Evolutionary conservation across 1,139 yeast genomes (phyloP).

Genomic region (Trichomonascaceae sp.): DNA sequence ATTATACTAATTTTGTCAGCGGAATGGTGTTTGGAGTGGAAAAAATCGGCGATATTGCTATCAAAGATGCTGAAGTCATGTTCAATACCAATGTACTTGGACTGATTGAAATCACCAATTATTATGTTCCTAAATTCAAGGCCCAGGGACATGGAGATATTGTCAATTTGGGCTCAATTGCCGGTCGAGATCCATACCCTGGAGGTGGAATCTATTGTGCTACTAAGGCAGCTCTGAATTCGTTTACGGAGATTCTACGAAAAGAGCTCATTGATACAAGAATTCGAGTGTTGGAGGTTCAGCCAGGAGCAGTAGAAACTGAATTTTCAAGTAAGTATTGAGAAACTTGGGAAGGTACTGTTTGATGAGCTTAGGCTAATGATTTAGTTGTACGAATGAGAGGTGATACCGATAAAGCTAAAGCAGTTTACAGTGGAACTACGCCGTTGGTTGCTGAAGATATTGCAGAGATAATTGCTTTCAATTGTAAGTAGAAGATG

Average conservation of each 20-base stretch:
- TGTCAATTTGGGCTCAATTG: conserved; percentile 79
- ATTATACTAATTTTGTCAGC: conserved; percentile 12
- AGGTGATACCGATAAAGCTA: conserved; percentile 65
- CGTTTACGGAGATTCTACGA: conserved; percentile 70
- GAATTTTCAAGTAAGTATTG: conserved; percentile 51
- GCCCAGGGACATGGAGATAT: conserved; percentile 63
- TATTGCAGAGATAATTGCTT: conserved; percentile 75
- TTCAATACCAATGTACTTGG: conserved; percentile 69
- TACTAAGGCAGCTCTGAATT: conserved; percentile 75
- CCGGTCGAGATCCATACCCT: conserved; percentile 83
- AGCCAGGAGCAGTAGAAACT: conserved; percentile 86
- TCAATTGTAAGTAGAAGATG: conserved; percentile 39
- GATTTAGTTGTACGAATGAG: conserved; percentile 52
- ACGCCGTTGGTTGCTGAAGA: conserved; percentile 72
- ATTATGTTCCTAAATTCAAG: conserved; percentile 52
- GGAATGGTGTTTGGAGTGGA: conserved; percentile 74
- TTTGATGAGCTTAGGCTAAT: background rate
- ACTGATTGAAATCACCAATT: conserved; percentile 62
- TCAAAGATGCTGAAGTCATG: conserved; percentile 55
- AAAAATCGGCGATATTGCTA: conserved; percentile 50
- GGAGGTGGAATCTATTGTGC: conserved; percentile 85
- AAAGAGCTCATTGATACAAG: conserved; percentile 69
- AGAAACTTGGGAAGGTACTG: background rate
- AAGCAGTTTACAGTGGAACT: conserved; percentile 64
- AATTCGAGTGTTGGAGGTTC: conserved; percentile 74